These are phyloP conservation scores for Dorcoceras hygrometricum DNA, from an alignment of 257 asterid species.

Conservation along the genomic window DNA sequence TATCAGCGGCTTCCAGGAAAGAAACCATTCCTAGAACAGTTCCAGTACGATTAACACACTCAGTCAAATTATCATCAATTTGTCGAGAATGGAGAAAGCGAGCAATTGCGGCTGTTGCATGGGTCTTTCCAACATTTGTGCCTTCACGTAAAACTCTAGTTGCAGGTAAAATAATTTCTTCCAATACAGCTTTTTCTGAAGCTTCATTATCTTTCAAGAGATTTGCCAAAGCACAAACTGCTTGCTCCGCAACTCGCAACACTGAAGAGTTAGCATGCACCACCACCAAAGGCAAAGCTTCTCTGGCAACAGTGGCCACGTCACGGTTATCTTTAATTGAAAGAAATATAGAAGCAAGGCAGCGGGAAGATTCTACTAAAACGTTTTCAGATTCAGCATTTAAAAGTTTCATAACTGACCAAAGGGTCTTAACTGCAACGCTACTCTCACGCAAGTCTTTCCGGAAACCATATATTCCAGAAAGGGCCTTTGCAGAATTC, in stretches of 20 bases:
- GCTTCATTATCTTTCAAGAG: conserved; percentile 81
- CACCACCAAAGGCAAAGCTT: conserved; percentile 65
- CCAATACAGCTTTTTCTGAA: conserved; percentile 65
- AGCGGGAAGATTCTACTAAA: conserved; percentile 71
- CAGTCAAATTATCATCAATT: conserved; percentile 58
- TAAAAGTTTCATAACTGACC: conserved; percentile 64
- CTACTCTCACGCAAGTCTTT: conserved; percentile 89
- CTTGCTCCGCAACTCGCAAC: conserved; percentile 91
- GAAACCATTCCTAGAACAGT: conserved; percentile 87
- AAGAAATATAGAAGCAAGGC: conserved; percentile 88
- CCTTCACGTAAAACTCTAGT: conserved; percentile 91
- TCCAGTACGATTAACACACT: conserved; percentile 78
- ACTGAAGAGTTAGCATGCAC: conserved; percentile 70
- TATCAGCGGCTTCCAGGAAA: conserved; percentile 73
- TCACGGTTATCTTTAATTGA: conserved; percentile 86
- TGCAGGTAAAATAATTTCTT: conserved; percentile 79
- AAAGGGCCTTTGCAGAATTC: conserved; percentile 82
- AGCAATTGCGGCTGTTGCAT: conserved; percentile 90
- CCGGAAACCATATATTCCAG: conserved; percentile 78
- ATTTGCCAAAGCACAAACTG: conserved; percentile 94
- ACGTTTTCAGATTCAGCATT: conserved; percentile 63
- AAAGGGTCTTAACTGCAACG: conserved; percentile 64
- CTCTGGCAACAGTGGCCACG: conserved; percentile 78
- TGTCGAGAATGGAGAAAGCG: conserved; percentile 77
- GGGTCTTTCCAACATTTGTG: conserved; percentile 65